phyloP scores from a whole-genome alignment of 2,329 filamentous ascomycete genomes.

The Neonectria neomacrospora region DNA sequence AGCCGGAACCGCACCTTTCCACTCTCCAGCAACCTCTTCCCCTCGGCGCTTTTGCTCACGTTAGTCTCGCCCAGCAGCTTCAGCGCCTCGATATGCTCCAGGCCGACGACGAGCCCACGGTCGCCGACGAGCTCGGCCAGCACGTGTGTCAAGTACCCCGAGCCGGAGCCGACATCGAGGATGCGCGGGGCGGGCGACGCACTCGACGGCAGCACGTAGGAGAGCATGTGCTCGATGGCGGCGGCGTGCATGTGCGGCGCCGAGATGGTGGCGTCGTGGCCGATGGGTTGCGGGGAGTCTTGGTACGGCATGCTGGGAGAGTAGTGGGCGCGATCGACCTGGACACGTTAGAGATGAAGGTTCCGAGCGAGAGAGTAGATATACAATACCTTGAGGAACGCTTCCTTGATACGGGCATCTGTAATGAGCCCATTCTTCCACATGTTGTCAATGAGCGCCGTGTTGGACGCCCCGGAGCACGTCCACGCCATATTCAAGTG shows the following conservation, averaged over 20 bases:
- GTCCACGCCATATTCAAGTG: conserved; percentile 83
- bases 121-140: conserved; percentile 79
- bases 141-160: conserved; percentile 88
- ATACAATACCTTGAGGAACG: conserved; percentile 75
- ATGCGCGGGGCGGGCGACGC: conserved; percentile 60
- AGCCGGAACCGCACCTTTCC: conserved; percentile 78
- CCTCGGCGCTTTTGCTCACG: conserved; percentile 71
- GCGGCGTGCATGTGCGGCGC: conserved; percentile 71
- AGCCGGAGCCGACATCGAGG: conserved; percentile 80
- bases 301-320: conserved; percentile 76
- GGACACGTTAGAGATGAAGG: neutral
- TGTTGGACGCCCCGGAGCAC: conserved; percentile 80
- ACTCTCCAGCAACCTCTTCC: conserved; percentile 67
- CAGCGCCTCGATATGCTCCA: conserved; percentile 78
- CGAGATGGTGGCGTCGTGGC: conserved; percentile 66
- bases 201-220: conserved; percentile 53
- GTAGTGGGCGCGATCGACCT: conserved; percentile 92
- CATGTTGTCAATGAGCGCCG: conserved; percentile 81
- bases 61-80: conserved; percentile 72
- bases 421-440: conserved; percentile 77
- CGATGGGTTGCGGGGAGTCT: conserved; percentile 66
- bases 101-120: conserved; percentile 68
- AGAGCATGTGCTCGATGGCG: conserved; percentile 62
- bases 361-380: neutral
- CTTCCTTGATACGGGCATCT: conserved; percentile 76